These are phyloP conservation scores for Penicillium daleae DNA, from an alignment of 495 filamentous ascomycete species.

Conservation along the genomic window DNA sequence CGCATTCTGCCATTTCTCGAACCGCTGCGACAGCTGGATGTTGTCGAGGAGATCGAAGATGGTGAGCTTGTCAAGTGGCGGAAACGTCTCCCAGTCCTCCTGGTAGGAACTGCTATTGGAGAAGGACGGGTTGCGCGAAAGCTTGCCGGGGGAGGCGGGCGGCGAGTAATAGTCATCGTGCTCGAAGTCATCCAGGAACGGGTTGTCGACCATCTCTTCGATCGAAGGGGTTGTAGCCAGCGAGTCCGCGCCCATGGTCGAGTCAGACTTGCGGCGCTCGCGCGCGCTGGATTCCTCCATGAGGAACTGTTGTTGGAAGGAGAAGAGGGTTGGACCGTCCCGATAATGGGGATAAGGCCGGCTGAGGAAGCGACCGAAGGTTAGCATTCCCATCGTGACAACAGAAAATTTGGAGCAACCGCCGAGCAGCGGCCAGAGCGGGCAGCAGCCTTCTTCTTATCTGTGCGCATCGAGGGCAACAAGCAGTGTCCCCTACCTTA, in stretches of 20 bases:
- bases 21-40: conserved; percentile 81
- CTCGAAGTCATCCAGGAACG: conserved; percentile 30
- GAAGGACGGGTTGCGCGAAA: conserved; percentile 76
- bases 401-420: not conserved
- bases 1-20: conserved; percentile 84
- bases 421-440: not conserved
- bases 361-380: conserved; percentile 48
- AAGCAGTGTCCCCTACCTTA: conserved; percentile 21
- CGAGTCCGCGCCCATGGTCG: conserved; percentile 32
- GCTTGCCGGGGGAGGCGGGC: conserved; percentile 39
- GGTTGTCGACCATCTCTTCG: conserved; percentile 16
- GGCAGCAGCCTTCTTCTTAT: conserved; percentile 8
- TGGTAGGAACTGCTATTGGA: conserved; percentile 77
- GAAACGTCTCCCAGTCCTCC: conserved; percentile 86
- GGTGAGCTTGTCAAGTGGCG: conserved; percentile 88
- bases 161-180: conserved; percentile 43
- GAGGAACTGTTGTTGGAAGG: conserved; percentile 49
- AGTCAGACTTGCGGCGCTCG: conserved; percentile 33
- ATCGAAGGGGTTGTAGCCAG: conserved; percentile 31
- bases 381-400: conserved; percentile 49
- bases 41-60: conserved; percentile 95
- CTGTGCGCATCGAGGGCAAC: conserved; percentile 9
- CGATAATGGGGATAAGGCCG: conserved; percentile 42
- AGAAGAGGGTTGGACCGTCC: conserved; percentile 49
- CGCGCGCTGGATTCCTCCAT: conserved; percentile 41